Evolutionary conservation across 2,329 filamentous ascomycete genomes (phyloP).

Genomic region (Thielaviopsis musarum): DNA sequence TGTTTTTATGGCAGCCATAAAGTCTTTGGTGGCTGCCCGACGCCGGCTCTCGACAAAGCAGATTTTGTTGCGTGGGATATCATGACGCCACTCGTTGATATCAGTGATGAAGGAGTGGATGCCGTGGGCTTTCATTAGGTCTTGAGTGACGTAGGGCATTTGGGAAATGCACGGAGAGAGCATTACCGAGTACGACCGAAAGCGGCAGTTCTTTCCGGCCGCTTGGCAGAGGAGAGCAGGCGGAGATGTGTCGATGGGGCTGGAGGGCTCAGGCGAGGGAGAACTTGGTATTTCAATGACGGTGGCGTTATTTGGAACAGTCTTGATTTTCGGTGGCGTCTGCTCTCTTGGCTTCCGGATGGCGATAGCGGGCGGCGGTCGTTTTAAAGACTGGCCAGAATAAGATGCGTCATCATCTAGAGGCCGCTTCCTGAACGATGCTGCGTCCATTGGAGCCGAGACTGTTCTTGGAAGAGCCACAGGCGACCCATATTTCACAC

Average conservation of each 20-base stretch:
- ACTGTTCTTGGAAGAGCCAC: neutral
- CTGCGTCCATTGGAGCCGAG: neutral
- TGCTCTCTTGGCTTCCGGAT: no score
- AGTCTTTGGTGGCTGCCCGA: slow-evolving; percentile 17
- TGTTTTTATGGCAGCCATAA: slow-evolving; percentile 21
- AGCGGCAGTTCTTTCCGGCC: slow-evolving; percentile 21
- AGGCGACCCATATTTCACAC: neutral
- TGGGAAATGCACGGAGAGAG: slow-evolving; percentile 26
- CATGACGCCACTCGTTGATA: slow-evolving; percentile 20
- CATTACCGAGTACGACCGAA: slow-evolving; percentile 23
- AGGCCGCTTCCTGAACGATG: neutral
- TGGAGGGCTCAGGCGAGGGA: neutral
- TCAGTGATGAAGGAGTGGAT: slow-evolving; percentile 21
- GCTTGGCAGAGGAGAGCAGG: slow-evolving; percentile 22
- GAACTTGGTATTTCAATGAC: neutral
- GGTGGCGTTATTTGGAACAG: neutral
- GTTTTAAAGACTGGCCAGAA: neutral
- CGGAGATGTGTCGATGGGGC: neutral
- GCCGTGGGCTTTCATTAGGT: slow-evolving; percentile 27
- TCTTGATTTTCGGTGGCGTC: neutral
- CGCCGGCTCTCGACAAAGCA: slow-evolving; percentile 26
- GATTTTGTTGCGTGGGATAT: slow-evolving; percentile 6
- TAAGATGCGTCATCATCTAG: neutral
- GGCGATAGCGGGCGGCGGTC: neutral
- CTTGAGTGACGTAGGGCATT: slow-evolving; percentile 21